Base-by-base conservation (phyloP, 768 basidiomycete genomes). In the Tephrocybe sp. region DNA sequence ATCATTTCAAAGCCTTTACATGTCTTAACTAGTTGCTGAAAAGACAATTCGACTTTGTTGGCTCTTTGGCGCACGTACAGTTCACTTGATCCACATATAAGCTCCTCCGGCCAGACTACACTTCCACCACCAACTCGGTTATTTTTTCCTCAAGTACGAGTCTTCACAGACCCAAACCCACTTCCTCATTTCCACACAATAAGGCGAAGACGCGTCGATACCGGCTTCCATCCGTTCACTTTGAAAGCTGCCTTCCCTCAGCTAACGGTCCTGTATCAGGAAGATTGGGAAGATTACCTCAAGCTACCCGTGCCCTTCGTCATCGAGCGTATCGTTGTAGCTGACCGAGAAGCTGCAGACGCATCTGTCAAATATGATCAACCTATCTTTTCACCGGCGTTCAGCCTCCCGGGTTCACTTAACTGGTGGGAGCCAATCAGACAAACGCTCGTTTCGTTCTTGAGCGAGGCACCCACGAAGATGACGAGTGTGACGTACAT, bases 221-320 rank as follows among this genome's bases (percentile, higher is more conserved):
- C 76, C 20, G 85, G 85, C 4, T 79, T 90, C 57, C 89, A 92
- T 66, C 86, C 86, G 0, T 80, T 79, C 58, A 70, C 85, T n/a
- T 68, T 76, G 44, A 87, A 89, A 61, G 78, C 83, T 0, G 83
- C 85, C n/a, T 87, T 89, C 60, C 88, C 90, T 0, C 77, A 74
- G 13, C 75, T 87, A 55, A 80, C 75, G 1, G 67, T 85, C 45
- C 78, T 88, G 71, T 92, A 84, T 64, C 51, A 71, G 14, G 79
- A 84, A 51, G 92, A 94, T 60, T 92, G 90, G 81, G 73, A 78
- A 41, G 92, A 95, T 66, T 84, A 85, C 58, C 74, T 77, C 33
- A 73, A 77, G 51, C 79, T 90, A 60, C 72, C 75, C 16, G 75
- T 82, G 14, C 88, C 92, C 0, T 92, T 84, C 63, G 59, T 93